Evolutionary conservation across 257 asterid genomes (phyloP).

Genomic region (Fraxinus quadrangulata): DNA sequence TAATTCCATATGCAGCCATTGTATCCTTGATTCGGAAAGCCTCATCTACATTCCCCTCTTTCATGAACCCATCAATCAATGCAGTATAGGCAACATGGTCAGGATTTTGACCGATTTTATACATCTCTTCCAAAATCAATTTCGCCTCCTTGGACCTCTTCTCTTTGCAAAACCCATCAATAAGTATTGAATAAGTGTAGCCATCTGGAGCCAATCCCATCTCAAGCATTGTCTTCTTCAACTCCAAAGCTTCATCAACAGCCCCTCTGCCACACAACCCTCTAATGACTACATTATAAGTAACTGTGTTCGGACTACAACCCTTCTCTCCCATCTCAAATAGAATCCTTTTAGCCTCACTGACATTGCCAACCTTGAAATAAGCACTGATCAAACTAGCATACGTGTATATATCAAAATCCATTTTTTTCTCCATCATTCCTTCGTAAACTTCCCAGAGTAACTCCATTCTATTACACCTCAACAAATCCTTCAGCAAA

Average conservation of each 20-base stretch:
- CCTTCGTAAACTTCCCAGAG: constrained; percentile 67
- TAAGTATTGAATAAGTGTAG: constrained; percentile 62
- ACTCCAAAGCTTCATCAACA: constrained; percentile 60
- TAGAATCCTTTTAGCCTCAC: constrained; percentile 61
- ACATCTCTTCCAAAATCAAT: constrained; percentile 67
- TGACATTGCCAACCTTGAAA: constrained; percentile 65
- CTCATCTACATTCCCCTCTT: constrained; percentile 61
- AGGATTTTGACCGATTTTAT: constrained; percentile 53
- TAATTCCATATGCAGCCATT: constrained; percentile 63
- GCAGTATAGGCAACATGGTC: constrained; percentile 61
- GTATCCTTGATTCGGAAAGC: constrained; percentile 61
- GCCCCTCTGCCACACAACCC: constrained; percentile 64
- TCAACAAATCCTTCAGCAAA: constrained; percentile 71
- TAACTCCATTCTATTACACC: constrained; percentile 55
- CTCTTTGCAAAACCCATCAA: constrained; percentile 66
- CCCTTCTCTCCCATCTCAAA: constrained; percentile 62
- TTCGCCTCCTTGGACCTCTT: constrained; percentile 68
- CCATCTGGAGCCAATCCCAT: constrained; percentile 68
- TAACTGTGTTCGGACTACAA: constrained; percentile 57
- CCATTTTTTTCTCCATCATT: constrained; percentile 52
- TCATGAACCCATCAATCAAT: constrained; percentile 75
- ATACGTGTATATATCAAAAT: constrained; percentile 61
- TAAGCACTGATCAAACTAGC: constrained; percentile 65
- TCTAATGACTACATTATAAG: constrained; percentile 63
- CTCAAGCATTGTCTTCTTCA: constrained; percentile 60